phyloP scores from a whole-genome alignment of 2,329 filamentous ascomycete species.

The Monosporascus cannonballus region DNA sequence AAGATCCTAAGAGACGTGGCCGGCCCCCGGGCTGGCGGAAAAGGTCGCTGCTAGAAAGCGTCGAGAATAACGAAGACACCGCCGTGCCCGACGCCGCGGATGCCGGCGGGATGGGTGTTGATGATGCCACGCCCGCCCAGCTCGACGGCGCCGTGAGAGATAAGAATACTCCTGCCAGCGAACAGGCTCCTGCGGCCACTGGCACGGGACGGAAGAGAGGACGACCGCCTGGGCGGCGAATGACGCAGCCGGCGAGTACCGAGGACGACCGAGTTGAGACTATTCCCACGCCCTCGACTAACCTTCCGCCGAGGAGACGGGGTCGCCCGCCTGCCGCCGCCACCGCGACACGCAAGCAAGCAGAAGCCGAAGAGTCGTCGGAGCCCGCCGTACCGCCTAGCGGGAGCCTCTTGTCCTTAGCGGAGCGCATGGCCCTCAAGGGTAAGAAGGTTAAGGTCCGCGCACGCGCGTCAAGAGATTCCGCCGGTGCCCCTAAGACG shows the following conservation, averaged over 20 bases:
- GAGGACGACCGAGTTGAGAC: neutral
- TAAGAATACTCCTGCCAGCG: conserved; percentile 16
- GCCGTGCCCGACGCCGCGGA: conserved; percentile 21
- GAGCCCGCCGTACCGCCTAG: conserved; percentile 6
- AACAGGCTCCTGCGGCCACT: conserved; percentile 30
- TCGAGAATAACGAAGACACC: conserved; percentile 14
- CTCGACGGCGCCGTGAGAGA: neutral
- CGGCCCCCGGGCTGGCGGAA: conserved; percentile 18
- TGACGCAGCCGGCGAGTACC: conserved; percentile 5
- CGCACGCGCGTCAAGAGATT: conserved; percentile 9
- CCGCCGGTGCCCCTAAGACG: conserved; percentile 1
- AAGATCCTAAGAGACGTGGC: conserved; percentile 20
- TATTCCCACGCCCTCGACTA: neutral
- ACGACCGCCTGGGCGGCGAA: conserved; percentile 6
- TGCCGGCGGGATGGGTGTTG: conserved; percentile 10
- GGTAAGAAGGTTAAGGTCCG: conserved; percentile 50
- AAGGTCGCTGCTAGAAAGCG: conserved; percentile 21
- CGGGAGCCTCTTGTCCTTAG: conserved; percentile 44
- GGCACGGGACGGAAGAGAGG: conserved; percentile 24
- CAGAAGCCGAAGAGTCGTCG: conserved; percentile 6
- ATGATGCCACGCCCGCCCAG: neutral
- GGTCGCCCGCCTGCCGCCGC: conserved; percentile 28
- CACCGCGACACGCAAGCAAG: conserved; percentile 2
- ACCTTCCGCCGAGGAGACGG: conserved; percentile 19
- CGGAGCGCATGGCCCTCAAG: conserved; percentile 48